Evolutionary conservation across 495 filamentous ascomycete species (phyloP), one percentile per base, ranked within the genome.

Genomic region (Aspergillus sparsus): DNA sequence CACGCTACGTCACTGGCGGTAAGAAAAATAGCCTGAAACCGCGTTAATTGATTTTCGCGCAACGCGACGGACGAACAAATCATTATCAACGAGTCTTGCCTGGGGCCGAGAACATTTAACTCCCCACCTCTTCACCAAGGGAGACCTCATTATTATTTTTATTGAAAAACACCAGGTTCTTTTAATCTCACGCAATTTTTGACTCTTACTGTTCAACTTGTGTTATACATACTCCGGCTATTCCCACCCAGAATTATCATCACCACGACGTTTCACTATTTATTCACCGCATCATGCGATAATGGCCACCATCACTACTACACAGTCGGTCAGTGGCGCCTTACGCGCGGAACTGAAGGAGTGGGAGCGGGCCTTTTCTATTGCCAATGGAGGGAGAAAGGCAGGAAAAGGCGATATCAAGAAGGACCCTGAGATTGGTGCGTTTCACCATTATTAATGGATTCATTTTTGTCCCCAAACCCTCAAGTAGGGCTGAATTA

Each of bases 331-430:
- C 5, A 63, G 21, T 27, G 21, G 21, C 21, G 3, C 53, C 55
- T 72, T 97, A 21, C 87, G 91, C 5, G 76, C 78, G 9, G 89
- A 96, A 61, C 75, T 98, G 34, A 98, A 97, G 71, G 73, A 80
- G 68, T 98, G 92, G 88, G 93, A 98, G 72, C 84, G 82, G 64
- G 75, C 82, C 6, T 97, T 94, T 77, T 83, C 89, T 2, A 74
- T 75, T 18, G 74, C 77, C 1, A 82, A 96, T 67, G 79, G 74
- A 10, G 92, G 92, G 13, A 81, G 79, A 53, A 97, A 96, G 76
- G 88, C 94, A 11, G 80, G 82, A 16, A 87, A 91, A 39, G 85
- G 88, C 12, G 92, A 97, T 72, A 96, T 97, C 70, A 97, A 96
- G 73, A 81, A 86, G 58, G 85, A 92, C 64, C 84, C 85, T 8